Conservation (phyloP, 2,329 filamentous ascomycete species). For the Clonostachys rosea region DNA sequence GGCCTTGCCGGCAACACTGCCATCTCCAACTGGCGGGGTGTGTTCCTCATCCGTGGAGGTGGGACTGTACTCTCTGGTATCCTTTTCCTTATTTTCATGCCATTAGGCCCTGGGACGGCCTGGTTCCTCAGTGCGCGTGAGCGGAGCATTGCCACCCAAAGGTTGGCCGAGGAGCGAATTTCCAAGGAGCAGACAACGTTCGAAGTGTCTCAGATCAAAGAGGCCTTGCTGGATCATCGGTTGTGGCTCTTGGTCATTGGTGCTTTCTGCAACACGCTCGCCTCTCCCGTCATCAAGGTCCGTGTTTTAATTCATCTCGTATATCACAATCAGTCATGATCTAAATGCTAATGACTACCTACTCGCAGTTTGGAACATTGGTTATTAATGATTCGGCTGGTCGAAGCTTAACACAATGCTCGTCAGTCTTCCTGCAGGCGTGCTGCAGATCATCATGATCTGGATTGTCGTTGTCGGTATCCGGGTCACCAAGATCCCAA, state of each 20-base stretch:
- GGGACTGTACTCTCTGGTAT: neutral
- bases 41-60: neutral
- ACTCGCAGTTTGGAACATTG: constrained; percentile 1
- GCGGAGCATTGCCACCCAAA: neutral
- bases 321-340: too few species aligned
- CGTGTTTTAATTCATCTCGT: too few species aligned
- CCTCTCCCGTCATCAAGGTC: constrained; percentile 36
- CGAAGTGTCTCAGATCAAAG: constrained; percentile 37
- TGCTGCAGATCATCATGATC: too few species aligned
- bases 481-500: too few species aligned
- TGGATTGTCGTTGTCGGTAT: too few species aligned
- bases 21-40: neutral
- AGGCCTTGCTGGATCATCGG: constrained; percentile 45
- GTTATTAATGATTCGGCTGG: neutral
- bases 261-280: constrained; percentile 33
- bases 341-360: too few species aligned
- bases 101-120: neutral
- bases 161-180: neutral
- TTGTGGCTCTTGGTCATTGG: constrained; percentile 49
- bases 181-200: constrained; percentile 8
- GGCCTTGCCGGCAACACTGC: constrained; percentile 46
- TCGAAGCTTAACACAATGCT: neutral
- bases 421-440: neutral
- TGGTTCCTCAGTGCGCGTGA: neutral
- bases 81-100: neutral